phyloP scores from a whole-genome alignment of 2,329 filamentous ascomycete genomes.

The Parasarocladium wereldwijsianum region DNA sequence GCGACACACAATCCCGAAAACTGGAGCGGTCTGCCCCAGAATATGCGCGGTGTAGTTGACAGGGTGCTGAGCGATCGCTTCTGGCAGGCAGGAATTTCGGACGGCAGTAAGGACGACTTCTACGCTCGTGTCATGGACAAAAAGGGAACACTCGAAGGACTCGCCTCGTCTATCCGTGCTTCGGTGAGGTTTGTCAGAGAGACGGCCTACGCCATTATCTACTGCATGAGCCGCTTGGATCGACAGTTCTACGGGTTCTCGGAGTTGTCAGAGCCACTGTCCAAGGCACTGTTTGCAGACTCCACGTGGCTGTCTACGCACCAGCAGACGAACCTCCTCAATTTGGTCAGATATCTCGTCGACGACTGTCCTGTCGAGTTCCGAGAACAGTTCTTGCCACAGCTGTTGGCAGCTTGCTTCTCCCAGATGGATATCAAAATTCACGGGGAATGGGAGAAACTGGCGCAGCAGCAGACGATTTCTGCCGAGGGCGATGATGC shows the following conservation, averaged over 20 bases:
- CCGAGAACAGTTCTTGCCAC: conserved; percentile 68
- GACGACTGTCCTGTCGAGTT: conserved; percentile 78
- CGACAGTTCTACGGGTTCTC: conserved; percentile 81
- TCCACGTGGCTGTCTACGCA: conserved; percentile 76
- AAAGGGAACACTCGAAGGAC: conserved; percentile 78
- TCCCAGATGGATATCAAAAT: conserved; percentile 79
- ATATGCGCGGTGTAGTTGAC: conserved; percentile 64
- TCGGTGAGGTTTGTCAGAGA: conserved; percentile 82
- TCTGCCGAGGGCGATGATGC: conserved; percentile 57
- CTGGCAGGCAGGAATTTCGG: conserved; percentile 96
- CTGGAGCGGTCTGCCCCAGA: conserved; percentile 62
- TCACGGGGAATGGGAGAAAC: conserved; percentile 68
- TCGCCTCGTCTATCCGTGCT: conserved; percentile 84
- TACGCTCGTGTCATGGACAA: conserved; percentile 84
- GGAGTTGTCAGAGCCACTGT: conserved; percentile 69
- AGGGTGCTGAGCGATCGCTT: conserved; percentile 87
- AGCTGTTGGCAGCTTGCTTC: conserved; percentile 70
- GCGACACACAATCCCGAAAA: conserved; percentile 77
- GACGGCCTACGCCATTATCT: conserved; percentile 86
- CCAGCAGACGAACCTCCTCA: conserved; percentile 86
- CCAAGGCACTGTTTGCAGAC: conserved; percentile 71
- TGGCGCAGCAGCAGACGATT: conserved; percentile 47
- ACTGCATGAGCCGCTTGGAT: conserved; percentile 79
- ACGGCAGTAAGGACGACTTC: conserved; percentile 91
- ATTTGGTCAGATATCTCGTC: conserved; percentile 74